phyloP scores from a whole-genome alignment of 2,329 filamentous ascomycete genomes.

The Colletotrichum falcatum region DNA sequence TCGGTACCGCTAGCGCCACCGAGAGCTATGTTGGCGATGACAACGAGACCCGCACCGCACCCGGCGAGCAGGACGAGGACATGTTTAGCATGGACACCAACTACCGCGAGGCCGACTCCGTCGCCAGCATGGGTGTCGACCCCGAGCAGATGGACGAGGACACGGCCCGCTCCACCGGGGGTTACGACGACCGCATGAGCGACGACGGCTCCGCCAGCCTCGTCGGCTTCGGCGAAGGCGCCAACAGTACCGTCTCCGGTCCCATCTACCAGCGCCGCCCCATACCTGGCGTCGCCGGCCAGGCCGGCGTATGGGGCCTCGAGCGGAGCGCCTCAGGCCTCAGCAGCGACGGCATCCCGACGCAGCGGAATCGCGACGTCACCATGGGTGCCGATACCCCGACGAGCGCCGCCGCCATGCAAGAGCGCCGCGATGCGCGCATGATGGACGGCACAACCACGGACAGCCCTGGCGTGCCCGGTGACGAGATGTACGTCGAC shows the following conservation, averaged over 20 bases:
- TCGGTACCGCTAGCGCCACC: conserved; percentile 90
- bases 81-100: conserved; percentile 77
- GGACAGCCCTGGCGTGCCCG: conserved; percentile 62
- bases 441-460: conserved; percentile 75
- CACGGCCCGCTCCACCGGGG: conserved; percentile 60
- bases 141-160: conserved; percentile 67
- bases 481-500: conserved; percentile 71
- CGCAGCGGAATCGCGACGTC: conserved; percentile 50
- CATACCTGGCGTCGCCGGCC: conserved; percentile 51
- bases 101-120: conserved; percentile 68
- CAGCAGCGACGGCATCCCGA: conserved; percentile 60
- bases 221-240: conserved; percentile 93
- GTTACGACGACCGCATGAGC: conserved; percentile 79
- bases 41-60: conserved; percentile 59
- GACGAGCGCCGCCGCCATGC: conserved; percentile 58
- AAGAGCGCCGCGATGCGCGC: conserved; percentile 69
- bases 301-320: conserved; percentile 53
- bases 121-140: conserved; percentile 64
- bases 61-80: conserved; percentile 72
- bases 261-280: conserved; percentile 73
- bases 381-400: conserved; percentile 55
- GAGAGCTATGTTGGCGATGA: conserved; percentile 74
- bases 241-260: conserved; percentile 85
- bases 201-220: conserved; percentile 87
- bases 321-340: conserved; percentile 66